Conservation (phyloP, 2,329 filamentous ascomycete species). For the Berkeleyomyces rouxiae region DNA sequence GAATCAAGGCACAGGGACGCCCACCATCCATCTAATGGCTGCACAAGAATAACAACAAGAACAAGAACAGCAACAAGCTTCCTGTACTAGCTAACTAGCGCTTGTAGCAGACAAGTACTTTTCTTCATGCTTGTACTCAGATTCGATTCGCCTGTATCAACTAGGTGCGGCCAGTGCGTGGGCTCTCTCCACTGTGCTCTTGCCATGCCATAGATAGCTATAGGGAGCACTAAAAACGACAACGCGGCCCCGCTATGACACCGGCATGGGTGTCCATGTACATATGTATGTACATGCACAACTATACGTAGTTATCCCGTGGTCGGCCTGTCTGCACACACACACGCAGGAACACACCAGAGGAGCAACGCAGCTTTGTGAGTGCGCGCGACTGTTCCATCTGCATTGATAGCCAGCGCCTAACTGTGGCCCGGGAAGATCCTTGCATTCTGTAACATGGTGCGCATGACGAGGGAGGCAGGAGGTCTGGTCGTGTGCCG, state of each 20-base stretch:
- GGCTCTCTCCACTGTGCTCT: neutral
- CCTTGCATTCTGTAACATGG: neutral
- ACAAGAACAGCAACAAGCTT: neutral
- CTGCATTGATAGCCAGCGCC: neutral
- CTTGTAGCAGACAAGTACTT: no score
- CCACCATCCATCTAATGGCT: no score
- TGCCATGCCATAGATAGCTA: neutral
- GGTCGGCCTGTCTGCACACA: no score
- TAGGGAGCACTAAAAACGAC: neutral
- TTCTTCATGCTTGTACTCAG: no score
- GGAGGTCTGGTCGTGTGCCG: neutral
- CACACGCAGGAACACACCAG: neutral
- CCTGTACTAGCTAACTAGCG: neutral
- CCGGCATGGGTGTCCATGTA: no score
- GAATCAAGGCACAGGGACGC: no score
- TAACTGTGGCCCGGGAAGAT: neutral
- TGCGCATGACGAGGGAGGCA: neutral
- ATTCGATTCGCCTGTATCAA: neutral
- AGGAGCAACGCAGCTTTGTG: neutral
- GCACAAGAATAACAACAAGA: neutral
- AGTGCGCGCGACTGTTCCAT: neutral
- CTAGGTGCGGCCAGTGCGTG: neutral
- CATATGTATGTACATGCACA: no score
- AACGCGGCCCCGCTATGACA: neutral
- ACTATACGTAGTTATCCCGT: no score